phyloP scores from a whole-genome alignment of 495 filamentous ascomycete species.

The Annulohypoxylon bovei region DNA sequence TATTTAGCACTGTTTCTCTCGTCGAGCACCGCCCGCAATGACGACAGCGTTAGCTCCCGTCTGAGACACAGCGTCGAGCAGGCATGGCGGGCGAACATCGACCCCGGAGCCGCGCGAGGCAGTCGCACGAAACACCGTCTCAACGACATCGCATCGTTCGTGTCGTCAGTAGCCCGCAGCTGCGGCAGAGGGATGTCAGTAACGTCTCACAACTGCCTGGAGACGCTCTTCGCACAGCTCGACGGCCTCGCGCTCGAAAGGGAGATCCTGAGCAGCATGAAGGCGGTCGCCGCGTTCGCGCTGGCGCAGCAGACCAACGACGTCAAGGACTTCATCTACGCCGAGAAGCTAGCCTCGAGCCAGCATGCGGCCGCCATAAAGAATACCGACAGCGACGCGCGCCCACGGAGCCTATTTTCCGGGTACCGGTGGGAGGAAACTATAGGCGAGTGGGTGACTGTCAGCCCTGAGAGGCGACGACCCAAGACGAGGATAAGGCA shows the following conservation, averaged over 20 bases:
- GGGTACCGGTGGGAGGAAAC: constrained; percentile 63
- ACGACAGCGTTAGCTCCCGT: constrained; percentile 11
- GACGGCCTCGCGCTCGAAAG: constrained; percentile 28
- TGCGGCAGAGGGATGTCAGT: constrained; percentile 46
- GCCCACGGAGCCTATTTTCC: constrained; percentile 40
- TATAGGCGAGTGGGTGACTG: constrained; percentile 64
- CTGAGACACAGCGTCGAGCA: constrained; percentile 30
- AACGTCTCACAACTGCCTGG: constrained; percentile 49
- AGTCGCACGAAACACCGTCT: constrained; percentile 32
- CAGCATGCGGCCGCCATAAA: constrained; percentile 11
- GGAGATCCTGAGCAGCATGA: constrained; percentile 38
- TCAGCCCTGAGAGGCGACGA: constrained; percentile 43
- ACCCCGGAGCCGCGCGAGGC: constrained; percentile 21
- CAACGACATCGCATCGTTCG: constrained; percentile 43
- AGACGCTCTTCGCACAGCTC: constrained; percentile 42
- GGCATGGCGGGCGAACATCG: constrained; percentile 21
- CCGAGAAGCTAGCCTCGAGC: constrained; percentile 48
- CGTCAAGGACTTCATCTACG: constrained; percentile 55
- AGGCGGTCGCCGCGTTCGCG: constrained; percentile 48
- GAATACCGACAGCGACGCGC: constrained; percentile 2
- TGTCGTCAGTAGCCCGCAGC: constrained; percentile 49
- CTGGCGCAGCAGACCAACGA: constrained; percentile 55
- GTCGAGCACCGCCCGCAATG: constrained; percentile 19
- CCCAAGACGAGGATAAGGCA: constrained; percentile 10
- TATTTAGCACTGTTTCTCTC: constrained; percentile 42